phyloP scores from a whole-genome alignment of 441 rosid genomes.

The Pelargonium australe region DNA sequence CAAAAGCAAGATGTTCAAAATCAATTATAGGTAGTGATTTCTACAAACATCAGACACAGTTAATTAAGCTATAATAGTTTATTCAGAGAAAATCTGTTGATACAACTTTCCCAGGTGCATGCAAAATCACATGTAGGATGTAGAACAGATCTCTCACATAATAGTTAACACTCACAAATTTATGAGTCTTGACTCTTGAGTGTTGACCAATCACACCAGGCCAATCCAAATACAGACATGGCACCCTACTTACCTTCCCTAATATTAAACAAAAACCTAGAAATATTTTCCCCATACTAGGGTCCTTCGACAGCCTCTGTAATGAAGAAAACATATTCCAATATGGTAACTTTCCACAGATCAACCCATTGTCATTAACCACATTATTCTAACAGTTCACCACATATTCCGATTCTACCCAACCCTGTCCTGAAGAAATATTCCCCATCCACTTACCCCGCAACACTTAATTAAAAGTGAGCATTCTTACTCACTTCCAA shows the following conservation, averaged over 20 bases:
- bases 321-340: background rate
- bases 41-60: background rate
- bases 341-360: background rate
- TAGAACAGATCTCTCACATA: background rate
- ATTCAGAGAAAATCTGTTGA: background rate
- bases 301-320: background rate
- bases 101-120: background rate
- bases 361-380: background rate
- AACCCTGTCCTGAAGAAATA: background rate
- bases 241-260: background rate
- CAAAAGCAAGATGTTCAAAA: constrained; percentile 3
- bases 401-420: background rate
- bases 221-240: background rate
- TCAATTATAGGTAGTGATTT: constrained; percentile 2
- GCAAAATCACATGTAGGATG: background rate
- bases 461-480: background rate
- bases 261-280: background rate
- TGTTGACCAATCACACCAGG: background rate
- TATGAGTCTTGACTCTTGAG: background rate
- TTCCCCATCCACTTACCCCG: background rate
- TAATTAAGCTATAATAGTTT: background rate
- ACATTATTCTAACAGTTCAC: background rate
- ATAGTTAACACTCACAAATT: background rate
- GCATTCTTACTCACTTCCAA: background rate
- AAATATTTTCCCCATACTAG: background rate